Evolutionary conservation across 2,329 filamentous ascomycete genomes (phyloP), one percentile per base, ranked within the genome.

Genomic region (Alternaria burnsii): DNA sequence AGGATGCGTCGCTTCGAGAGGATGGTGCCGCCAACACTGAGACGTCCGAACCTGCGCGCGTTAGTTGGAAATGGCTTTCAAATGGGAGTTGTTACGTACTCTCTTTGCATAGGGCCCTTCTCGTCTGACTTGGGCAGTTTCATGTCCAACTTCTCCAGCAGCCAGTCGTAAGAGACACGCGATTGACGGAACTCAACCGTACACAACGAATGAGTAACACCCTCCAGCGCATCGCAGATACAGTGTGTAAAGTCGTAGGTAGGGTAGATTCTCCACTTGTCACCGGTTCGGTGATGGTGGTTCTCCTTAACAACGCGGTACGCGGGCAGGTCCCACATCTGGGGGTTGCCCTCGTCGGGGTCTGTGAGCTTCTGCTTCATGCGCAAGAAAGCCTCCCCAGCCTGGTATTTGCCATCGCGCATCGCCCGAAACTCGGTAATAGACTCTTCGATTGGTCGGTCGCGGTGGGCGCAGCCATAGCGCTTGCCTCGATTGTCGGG

Each of bases 251-350:
- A 96, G 77, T 97, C 94, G 74, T 97, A 97, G 0, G 94, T 96
- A 0, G 95, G 95, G 77, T 97, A 97, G 65, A 97, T 97, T 78
- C 89, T 90, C 93, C 94, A 98, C 74, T 90, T 88, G 66, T 87
- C 83, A 30, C 91, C 92, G 0, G 94, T 97, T 36, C 92, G 87
- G 78, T 92, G 88, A 76, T 97, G 93, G 43, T 88, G 85, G 62
- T 82, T 82, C 70, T 91, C 88, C 71, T 90, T 87, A 62, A 93
- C 85, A 56, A 98, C 89, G 62, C 94, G 88, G 79, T 97, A 98
- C 16, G 94, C 94, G 2, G 92, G 91, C 55, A 97, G 81, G 83
- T 98, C 94, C 94, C 94, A 97, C 91, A 97, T 94, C 79, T 97
- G 92, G 7, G 94, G 93, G 77, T 97, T 97, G 30, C 90, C 89